Conservation (phyloP, 2,329 filamentous ascomycete genomes). For the Pestalotiopsis sp. region DNA sequence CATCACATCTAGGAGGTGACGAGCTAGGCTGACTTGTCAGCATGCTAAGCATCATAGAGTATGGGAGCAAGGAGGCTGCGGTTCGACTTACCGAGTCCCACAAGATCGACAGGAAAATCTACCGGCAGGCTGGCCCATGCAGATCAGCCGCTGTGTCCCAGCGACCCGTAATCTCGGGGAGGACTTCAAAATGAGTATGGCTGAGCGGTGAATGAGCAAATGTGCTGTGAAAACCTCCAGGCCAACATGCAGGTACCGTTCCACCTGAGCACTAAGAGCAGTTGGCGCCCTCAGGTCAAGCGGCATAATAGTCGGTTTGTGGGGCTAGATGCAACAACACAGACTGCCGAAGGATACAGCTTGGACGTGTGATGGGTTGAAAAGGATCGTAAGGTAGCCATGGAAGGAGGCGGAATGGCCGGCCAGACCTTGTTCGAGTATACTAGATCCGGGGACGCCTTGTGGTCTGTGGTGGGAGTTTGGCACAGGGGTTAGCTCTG, state of each 20-base stretch:
- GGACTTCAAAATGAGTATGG: not conserved
- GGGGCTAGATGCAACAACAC: not conserved
- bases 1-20: not conserved
- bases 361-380: not conserved
- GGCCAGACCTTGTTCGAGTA: not conserved
- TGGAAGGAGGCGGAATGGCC: not conserved
- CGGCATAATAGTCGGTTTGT: not conserved
- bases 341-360: slow-evolving; percentile 1
- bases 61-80: not conserved
- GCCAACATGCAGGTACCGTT: not conserved
- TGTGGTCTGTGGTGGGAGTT: not conserved
- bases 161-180: slow-evolving; percentile 5
- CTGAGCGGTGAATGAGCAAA: not conserved
- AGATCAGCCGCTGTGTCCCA: slow-evolving; percentile 7
- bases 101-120: slow-evolving; percentile 5
- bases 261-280: slow-evolving; percentile 6
- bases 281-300: slow-evolving; percentile 1
- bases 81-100: not conserved
- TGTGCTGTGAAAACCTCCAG: not conserved
- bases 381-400: not conserved
- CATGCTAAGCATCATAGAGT: not conserved
- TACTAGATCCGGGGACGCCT: not conserved
- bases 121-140: slow-evolving; percentile 1
- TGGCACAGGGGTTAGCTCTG: not conserved
- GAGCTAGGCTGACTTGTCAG: slow-evolving; percentile 1